Evolutionary conservation across 2,329 filamentous ascomycete genomes (phyloP).

Genomic region (Pseudocercospora vitis): DNA sequence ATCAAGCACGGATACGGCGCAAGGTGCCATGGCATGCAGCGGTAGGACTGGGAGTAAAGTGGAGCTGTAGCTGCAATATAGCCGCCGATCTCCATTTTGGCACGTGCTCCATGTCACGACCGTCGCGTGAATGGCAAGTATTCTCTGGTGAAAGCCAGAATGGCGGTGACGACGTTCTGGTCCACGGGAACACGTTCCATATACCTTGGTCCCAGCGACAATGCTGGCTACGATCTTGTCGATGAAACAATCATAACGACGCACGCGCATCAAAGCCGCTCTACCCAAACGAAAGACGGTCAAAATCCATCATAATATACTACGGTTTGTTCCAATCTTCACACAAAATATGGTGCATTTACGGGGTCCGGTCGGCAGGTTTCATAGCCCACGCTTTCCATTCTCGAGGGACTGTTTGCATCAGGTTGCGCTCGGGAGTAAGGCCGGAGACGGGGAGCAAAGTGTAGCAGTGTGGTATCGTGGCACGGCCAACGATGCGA

Average conservation of each 20-base stretch:
- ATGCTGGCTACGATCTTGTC: constrained; percentile 8
- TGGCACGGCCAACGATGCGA: not conserved
- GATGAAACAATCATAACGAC: not conserved
- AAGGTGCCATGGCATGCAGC: not conserved
- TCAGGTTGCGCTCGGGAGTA: constrained; percentile 1
- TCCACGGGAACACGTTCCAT: not conserved
- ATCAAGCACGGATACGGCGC: constrained; percentile 2
- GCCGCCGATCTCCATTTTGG: constrained; percentile 4
- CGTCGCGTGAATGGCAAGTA: constrained; percentile 1
- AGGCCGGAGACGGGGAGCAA: constrained; percentile 2
- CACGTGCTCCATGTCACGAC: constrained; percentile 2
- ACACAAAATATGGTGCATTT: not conserved
- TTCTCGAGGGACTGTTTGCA: constrained; percentile 6
- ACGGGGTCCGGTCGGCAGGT: not conserved
- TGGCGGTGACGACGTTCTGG: not conserved
- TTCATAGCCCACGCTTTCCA: not conserved
- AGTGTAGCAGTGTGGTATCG: not conserved
- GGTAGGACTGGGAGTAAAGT: not conserved
- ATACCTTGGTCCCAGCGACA: not conserved
- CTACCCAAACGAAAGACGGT: too few species aligned
- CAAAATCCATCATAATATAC: too few species aligned
- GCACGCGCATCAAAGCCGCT: not conserved
- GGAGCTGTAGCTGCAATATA: constrained; percentile 2
- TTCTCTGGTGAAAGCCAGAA: constrained; percentile 3
- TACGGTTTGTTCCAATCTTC: too few species aligned